Evolutionary conservation across 208 protist genomes (phyloP).

Genomic region (Wallacemonas sp.): DNA sequence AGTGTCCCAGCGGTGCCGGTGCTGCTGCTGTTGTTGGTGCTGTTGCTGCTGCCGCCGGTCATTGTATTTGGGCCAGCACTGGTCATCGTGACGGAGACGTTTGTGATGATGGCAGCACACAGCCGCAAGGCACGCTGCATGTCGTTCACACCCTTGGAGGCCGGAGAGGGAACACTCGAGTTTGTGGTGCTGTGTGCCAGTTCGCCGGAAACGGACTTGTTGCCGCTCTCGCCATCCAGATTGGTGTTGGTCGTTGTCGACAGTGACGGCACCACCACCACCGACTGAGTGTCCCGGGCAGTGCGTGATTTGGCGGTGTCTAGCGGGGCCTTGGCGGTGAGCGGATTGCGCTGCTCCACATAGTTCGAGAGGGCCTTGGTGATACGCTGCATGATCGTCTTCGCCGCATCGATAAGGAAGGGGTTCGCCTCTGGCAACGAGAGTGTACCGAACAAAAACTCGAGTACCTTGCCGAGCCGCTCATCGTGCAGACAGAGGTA

Average conservation of each 20-base stretch:
- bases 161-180: background rate
- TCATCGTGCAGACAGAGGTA: slow-evolving; percentile 45
- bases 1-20: background rate
- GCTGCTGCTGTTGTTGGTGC: background rate
- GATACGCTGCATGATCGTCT: slow-evolving; percentile 49
- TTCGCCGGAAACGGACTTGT: background rate
- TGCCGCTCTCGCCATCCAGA: background rate
- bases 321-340: background rate
- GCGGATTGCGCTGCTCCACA: slow-evolving; percentile 30
- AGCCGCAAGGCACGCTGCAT: slow-evolving; percentile 15
- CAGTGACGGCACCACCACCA: no score
- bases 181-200: background rate
- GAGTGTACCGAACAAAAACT: slow-evolving; percentile 54
- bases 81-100: background rate
- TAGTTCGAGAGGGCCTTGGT: slow-evolving; percentile 62
- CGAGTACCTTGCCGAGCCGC: slow-evolving; percentile 45
- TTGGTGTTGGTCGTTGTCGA: background rate
- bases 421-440: slow-evolving; percentile 35
- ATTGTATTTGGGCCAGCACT: background rate
- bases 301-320: background rate
- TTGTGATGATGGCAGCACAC: slow-evolving; percentile 16
- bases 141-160: background rate
- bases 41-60: background rate
- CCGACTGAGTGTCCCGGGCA: no score
- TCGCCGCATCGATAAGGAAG: slow-evolving; percentile 48